Conservation (phyloP, 805 yeast genomes). For the Ogataea degrootiae region DNA sequence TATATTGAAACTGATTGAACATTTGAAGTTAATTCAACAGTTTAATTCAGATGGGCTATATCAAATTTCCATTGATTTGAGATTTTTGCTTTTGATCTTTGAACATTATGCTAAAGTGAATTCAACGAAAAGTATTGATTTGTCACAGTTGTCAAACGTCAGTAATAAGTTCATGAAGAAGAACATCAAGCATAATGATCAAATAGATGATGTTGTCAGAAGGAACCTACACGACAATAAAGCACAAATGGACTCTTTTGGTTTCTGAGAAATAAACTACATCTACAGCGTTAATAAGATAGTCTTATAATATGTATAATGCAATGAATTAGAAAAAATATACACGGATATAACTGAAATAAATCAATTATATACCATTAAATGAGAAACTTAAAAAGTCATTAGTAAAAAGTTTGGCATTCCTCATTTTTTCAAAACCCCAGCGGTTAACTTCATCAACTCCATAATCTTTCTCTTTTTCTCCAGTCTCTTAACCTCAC, state of each 20-base stretch:
- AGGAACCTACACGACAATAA: conserved; percentile 18
- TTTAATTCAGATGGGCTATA: conserved; percentile 21
- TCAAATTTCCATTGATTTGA: conserved; percentile 22
- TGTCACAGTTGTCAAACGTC: conserved; percentile 17
- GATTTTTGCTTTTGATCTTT: conserved; percentile 18
- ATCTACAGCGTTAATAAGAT: too few relatives aligned
- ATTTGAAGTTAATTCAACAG: conserved; percentile 17
- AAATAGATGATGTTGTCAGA: conserved; percentile 16
- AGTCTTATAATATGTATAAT: too few relatives aligned
- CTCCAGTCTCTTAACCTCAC: not conserved
- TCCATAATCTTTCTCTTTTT: conserved; percentile 14
- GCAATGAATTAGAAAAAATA: too few relatives aligned
- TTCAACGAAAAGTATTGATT: conserved; percentile 10
- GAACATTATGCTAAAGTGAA: conserved; percentile 17
- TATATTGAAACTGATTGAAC: conserved; percentile 20
- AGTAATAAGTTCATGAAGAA: conserved; percentile 18
- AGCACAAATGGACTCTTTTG: not conserved
- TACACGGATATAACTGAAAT: too few relatives aligned
- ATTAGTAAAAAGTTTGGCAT: not conserved
- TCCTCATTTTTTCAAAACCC: conserved; percentile 14
- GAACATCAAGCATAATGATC: conserved; percentile 11
- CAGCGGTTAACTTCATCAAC: conserved; percentile 23
- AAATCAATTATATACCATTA: too few relatives aligned
- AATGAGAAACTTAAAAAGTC: too few relatives aligned
- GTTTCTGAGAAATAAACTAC: not conserved